These are phyloP conservation scores for Uncinocarpus reesii DNA, from an alignment of 2,329 filamentous ascomycete genomes.

Conservation along the genomic window DNA sequence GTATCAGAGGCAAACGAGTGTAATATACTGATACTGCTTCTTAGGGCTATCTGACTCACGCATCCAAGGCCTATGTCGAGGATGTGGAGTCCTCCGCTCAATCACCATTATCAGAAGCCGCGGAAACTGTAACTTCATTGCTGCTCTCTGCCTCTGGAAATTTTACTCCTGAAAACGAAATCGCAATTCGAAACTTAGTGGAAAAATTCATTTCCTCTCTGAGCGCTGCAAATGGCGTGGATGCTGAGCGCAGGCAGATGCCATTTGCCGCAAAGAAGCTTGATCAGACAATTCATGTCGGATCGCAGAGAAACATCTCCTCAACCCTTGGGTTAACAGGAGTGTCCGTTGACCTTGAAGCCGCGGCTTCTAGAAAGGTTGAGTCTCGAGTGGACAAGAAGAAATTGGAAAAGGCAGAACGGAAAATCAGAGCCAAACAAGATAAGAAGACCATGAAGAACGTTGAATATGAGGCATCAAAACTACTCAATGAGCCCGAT, in stretches of 20 bases:
- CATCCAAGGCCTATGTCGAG: slow-evolving; percentile 68
- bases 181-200: slow-evolving; percentile 71
- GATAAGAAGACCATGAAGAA: slow-evolving; percentile 98
- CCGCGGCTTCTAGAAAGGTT: slow-evolving; percentile 82
- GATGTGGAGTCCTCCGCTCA: slow-evolving; percentile 59
- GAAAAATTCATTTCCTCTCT: slow-evolving; percentile 81
- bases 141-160: slow-evolving; percentile 88
- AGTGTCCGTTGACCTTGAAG: slow-evolving; percentile 81
- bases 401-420: slow-evolving; percentile 97
- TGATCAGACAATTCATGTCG: slow-evolving; percentile 90
- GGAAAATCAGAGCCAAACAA: slow-evolving; percentile 96
- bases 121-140: slow-evolving; percentile 72
- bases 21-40: background rate
- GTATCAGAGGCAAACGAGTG: background rate
- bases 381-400: slow-evolving; percentile 96
- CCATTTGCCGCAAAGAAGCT: slow-evolving; percentile 72
- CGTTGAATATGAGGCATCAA: slow-evolving; percentile 93
- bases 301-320: slow-evolving; percentile 88
- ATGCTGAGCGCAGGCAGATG: slow-evolving; percentile 57
- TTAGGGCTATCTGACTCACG: slow-evolving; percentile 80
- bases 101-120: slow-evolving; percentile 75
- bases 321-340: slow-evolving; percentile 83
- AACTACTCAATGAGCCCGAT: slow-evolving; percentile 71
- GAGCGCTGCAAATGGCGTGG: slow-evolving; percentile 57
- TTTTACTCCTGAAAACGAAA: slow-evolving; percentile 59